These are phyloP conservation scores for Pseudozyma hubeiensis DNA, from an alignment of 1,284 basidiomycete genomes.

Conservation along the genomic window DNA sequence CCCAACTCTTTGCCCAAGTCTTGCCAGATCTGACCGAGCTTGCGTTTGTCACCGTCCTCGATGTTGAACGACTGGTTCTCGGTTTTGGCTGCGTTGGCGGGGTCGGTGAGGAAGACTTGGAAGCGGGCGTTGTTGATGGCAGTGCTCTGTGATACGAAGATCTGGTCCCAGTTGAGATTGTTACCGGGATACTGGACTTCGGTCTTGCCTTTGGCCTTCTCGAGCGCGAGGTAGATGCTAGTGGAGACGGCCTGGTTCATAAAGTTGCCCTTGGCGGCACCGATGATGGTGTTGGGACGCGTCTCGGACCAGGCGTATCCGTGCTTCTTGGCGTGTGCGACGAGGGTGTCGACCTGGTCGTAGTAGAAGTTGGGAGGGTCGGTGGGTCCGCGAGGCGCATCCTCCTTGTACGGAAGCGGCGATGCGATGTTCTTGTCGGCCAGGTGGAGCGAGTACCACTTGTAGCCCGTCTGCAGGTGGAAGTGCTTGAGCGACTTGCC, in stretches of 20 bases:
- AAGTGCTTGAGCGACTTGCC: conserved; percentile 38
- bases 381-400: conserved; percentile 32
- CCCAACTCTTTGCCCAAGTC: conserved; percentile 37
- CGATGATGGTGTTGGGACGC: conserved; percentile 49
- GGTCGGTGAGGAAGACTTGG: conserved; percentile 44
- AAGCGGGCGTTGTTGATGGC: conserved; percentile 50
- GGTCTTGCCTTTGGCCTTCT: conserved; percentile 42
- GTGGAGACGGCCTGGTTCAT: conserved; percentile 51
- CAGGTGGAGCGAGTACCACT: conserved; percentile 49
- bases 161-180: conserved; percentile 48
- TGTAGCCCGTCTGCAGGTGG: conserved; percentile 51
- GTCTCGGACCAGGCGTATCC: conserved; percentile 47
- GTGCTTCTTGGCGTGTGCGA: conserved; percentile 42
- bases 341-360: conserved; percentile 41
- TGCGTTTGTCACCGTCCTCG: conserved; percentile 40
- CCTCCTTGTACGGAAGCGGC: conserved; percentile 40
- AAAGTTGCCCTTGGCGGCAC: conserved; percentile 48
- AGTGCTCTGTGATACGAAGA: conserved; percentile 37
- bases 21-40: conserved; percentile 42
- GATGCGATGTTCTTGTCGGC: conserved; percentile 44
- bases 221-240: conserved; percentile 37
- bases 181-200: conserved; percentile 43
- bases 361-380: conserved; percentile 49
- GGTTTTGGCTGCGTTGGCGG: conserved; percentile 31
- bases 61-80: conserved; percentile 52